phyloP scores from a whole-genome alignment of 2,329 filamentous ascomycete genomes.

The Alternaria ethzedia region DNA sequence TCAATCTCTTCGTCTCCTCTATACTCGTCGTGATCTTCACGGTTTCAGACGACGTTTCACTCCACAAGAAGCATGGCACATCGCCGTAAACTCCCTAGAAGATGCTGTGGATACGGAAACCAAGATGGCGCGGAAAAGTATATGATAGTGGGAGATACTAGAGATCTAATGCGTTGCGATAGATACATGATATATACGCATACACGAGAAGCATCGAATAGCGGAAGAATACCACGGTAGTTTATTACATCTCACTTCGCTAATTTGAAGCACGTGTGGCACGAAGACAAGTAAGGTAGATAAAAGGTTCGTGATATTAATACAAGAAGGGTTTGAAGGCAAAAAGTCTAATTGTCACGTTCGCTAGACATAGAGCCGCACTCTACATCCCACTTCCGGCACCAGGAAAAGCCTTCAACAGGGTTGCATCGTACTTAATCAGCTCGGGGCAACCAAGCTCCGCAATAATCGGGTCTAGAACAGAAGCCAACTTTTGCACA shows the following conservation, averaged over 20 bases:
- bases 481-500: conserved; percentile 21
- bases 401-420: conserved; percentile 7
- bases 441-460: conserved; percentile 22
- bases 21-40: background rate
- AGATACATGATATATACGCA: background rate
- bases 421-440: conserved; percentile 17
- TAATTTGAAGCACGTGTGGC: too few species aligned
- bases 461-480: conserved; percentile 20
- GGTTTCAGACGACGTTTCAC: background rate
- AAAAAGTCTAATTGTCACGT: background rate
- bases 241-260: too few species aligned
- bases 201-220: background rate
- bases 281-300: background rate
- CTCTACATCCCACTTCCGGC: background rate
- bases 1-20: background rate
- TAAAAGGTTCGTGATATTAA: background rate
- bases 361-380: background rate
- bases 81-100: background rate
- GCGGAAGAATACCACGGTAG: background rate
- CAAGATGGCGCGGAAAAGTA: background rate
- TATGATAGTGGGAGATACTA: background rate
- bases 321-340: background rate
- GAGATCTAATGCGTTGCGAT: background rate
- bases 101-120: background rate
- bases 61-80: background rate